Conservation (phyloP, 2,329 filamentous ascomycete species). For the Monilinia laxa region DNA sequence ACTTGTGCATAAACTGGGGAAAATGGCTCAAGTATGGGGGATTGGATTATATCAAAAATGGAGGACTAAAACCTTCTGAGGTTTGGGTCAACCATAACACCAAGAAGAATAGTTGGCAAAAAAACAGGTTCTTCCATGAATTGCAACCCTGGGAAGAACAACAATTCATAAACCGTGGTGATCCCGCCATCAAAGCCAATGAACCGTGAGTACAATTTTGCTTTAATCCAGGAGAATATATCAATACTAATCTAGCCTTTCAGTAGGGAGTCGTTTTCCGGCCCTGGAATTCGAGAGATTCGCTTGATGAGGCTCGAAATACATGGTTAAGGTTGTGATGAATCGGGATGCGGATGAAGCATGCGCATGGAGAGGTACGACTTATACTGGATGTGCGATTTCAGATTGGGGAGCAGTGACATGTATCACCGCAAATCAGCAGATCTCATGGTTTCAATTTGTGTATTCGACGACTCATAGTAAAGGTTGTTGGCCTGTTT, state of each 20-base stretch:
- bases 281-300: not conserved
- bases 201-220: not conserved
- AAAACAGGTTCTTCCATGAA: accelerated
- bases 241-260: not conserved
- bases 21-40: not conserved
- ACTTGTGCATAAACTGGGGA: not conserved
- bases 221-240: not conserved
- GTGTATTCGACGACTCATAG: not conserved
- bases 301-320: not conserved
- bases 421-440: not conserved
- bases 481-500: not conserved
- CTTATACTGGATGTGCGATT: too few species aligned
- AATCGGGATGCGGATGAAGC: too few species aligned
- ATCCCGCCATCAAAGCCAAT: not conserved
- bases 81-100: too few species aligned
- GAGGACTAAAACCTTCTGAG: not conserved
- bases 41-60: not conserved
- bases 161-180: not conserved
- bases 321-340: not conserved
- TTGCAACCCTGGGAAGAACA: not conserved
- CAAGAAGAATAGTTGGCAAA: not conserved
- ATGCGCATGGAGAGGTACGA: not conserved
- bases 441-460: too few species aligned
- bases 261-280: not conserved
- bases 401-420: not conserved